These are phyloP conservation scores for Nannizzia gypsea DNA, from an alignment of 2,329 filamentous ascomycete genomes.

Conservation along the genomic window DNA sequence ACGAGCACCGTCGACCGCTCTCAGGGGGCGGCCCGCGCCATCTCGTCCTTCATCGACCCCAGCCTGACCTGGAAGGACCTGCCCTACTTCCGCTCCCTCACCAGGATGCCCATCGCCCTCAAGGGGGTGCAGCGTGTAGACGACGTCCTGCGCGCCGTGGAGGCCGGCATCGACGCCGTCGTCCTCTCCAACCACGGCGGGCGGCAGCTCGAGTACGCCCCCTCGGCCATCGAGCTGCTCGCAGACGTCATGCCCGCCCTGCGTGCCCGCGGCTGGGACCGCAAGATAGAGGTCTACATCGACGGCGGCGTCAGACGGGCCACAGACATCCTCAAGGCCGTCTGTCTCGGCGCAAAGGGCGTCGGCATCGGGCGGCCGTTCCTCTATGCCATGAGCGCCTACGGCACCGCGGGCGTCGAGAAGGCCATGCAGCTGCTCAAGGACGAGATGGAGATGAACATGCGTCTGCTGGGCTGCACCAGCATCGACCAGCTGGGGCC, in stretches of 20 bases:
- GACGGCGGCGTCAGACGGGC: slow-evolving; percentile 84
- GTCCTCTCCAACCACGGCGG: slow-evolving; percentile 95
- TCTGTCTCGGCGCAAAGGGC: slow-evolving; percentile 81
- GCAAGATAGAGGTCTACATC: slow-evolving; percentile 74
- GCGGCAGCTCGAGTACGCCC: slow-evolving; percentile 82
- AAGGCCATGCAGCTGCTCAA: slow-evolving; percentile 83
- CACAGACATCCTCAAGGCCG: slow-evolving; percentile 89
- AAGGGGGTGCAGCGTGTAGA: slow-evolving; percentile 96
- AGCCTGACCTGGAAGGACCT: slow-evolving; percentile 88
- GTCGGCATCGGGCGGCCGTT: slow-evolving; percentile 93
- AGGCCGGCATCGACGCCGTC: slow-evolving; percentile 72
- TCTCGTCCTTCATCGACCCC: slow-evolving; percentile 94
- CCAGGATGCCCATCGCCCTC: slow-evolving; percentile 85
- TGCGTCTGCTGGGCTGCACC: slow-evolving; percentile 78
- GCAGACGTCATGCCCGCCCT: slow-evolving; percentile 88
- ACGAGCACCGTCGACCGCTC: slow-evolving; percentile 55
- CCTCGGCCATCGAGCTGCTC: slow-evolving; percentile 78
- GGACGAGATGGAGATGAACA: slow-evolving; percentile 98
- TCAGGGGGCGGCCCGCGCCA: slow-evolving; percentile 87
- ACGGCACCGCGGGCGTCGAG: slow-evolving; percentile 76
- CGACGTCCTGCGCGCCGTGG: slow-evolving; percentile 79
- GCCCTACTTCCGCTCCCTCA: slow-evolving; percentile 82
- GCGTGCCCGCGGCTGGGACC: slow-evolving; percentile 58
- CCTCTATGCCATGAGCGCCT: slow-evolving; percentile 89
- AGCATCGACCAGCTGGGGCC: slow-evolving; percentile 67